A percentile compares a stretch with the other conserved stretches of the same genome.
Evolutionary conservation across 192 early-diverging fungal species (phyloP).

Genomic region (Backusella morwellensis): DNA sequence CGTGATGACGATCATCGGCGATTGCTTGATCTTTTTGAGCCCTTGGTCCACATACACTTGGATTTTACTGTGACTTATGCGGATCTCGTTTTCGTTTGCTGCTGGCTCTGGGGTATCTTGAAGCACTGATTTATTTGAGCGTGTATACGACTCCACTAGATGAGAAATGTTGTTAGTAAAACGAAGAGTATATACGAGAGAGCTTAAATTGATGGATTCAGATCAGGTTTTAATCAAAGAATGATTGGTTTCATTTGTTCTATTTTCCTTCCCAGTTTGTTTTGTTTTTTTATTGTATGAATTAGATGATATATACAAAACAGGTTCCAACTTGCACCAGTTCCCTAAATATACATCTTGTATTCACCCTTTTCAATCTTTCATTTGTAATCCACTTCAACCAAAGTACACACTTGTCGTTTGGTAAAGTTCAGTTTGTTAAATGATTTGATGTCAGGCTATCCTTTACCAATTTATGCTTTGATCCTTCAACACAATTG

Average conservation of each 20-base stretch:
- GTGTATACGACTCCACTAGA: conserved; percentile 32
- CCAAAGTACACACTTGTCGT: neutral
- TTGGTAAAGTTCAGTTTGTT: conserved; percentile 22
- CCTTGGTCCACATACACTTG: conserved; percentile 22
- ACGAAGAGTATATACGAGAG: neutral
- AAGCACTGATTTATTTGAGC: neutral
- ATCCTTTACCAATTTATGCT: conserved; percentile 29
- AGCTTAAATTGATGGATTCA: neutral
- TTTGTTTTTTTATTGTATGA: neutral
- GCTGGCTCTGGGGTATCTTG: neutral
- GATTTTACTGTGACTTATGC: conserved; percentile 15
- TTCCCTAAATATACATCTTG: neutral
- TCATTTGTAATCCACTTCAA: conserved; percentile 24
- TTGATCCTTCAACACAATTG: conserved; percentile 4
- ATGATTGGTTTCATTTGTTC: neutral
- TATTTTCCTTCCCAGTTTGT: neutral
- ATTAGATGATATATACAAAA: neutral
- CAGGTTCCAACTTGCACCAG: neutral
- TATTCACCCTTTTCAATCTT: neutral
- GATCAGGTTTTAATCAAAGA: neutral
- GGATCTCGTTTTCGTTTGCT: conserved; percentile 32
- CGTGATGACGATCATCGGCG: conserved; percentile 10
- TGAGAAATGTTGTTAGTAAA: too few species aligned
- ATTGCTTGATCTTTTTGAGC: conserved; percentile 10
- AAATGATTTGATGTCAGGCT: conserved; percentile 25